These are phyloP conservation scores for Coriaria nepalensis DNA, from an alignment of 306 rosid species.

Conservation along the genomic window DNA sequence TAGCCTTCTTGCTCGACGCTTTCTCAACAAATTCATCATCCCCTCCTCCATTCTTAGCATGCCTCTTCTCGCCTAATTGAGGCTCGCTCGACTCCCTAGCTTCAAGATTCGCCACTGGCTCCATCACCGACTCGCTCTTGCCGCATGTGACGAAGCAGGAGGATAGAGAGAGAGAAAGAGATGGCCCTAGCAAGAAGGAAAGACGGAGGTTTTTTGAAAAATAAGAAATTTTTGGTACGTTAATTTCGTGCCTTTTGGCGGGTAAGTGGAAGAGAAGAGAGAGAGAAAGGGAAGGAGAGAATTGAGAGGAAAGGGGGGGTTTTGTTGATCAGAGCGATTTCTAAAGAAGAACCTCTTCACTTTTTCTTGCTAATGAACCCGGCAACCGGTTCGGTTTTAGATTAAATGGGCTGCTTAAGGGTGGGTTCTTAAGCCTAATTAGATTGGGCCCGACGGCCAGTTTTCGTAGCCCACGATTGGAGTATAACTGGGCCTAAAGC, in stretches of 20 bases:
- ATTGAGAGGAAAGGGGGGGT: constrained; percentile 2
- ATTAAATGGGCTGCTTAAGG: no score
- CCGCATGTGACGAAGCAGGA: constrained; percentile 1
- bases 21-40: constrained; percentile 13
- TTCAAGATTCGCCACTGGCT: constrained; percentile 10
- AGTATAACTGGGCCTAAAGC: no score
- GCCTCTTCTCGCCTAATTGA: constrained; percentile 18
- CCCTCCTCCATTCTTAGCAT: constrained; percentile 29
- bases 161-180: constrained; percentile 11
- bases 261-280: constrained; percentile 5
- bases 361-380: no score
- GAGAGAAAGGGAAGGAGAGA: not conserved
- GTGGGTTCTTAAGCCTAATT: no score
- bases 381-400: no score
- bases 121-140: constrained; percentile 21
- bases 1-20: constrained; percentile 41
- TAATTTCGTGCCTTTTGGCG: constrained; percentile 24
- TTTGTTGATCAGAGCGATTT: no score
- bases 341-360: no score
- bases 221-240: constrained; percentile 8
- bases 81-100: constrained; percentile 2
- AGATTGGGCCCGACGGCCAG: no score
- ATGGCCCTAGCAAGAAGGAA: not conserved
- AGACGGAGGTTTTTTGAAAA: constrained; percentile 10
- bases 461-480: no score